Percentiles rank a stretch among this genome's conserved stretches.
Conservation (phyloP, 164 flowering plant species). For the Paratinospora sagittata region DNA sequence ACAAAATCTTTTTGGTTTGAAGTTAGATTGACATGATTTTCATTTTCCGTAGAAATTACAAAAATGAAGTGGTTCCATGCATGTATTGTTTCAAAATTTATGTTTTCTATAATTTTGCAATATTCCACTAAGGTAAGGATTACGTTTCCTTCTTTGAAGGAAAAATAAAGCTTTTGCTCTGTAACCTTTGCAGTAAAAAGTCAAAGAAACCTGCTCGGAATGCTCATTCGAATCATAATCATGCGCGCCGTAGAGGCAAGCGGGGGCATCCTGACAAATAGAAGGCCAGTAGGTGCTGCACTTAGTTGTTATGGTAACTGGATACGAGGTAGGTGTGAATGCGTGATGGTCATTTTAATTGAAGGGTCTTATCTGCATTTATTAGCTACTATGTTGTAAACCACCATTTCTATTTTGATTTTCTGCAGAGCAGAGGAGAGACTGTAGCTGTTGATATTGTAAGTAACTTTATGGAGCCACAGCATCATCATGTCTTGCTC, state of each 20-base stretch:
- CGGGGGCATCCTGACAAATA: constrained; percentile 30
- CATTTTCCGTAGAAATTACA: background rate
- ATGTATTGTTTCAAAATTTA: background rate
- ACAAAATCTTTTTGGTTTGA: background rate
- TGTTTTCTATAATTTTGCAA: no score
- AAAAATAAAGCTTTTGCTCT: no score
- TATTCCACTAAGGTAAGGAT: background rate
- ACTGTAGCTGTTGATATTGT: constrained; percentile 8
- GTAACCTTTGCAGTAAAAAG: constrained; percentile 38
- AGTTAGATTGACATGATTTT: no score
- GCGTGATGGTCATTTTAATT: constrained; percentile 7
- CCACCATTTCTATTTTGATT: no score
- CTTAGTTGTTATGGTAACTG: background rate
- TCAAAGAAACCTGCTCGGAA: constrained; percentile 32
- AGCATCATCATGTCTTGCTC: background rate
- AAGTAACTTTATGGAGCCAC: background rate
- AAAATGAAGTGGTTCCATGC: background rate
- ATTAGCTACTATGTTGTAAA: background rate
- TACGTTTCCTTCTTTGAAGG: background rate
- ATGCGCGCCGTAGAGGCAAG: constrained; percentile 52
- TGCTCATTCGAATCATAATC: constrained; percentile 29
- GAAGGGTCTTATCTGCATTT: background rate
- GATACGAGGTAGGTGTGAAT: constrained; percentile 12
- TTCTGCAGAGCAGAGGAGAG: background rate
- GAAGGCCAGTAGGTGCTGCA: constrained; percentile 5